Percentiles rank a stretch among this genome's conserved stretches.
Evolutionary conservation across 768 basidiomycete genomes (phyloP).

Genomic region (Amanita rimosa): DNA sequence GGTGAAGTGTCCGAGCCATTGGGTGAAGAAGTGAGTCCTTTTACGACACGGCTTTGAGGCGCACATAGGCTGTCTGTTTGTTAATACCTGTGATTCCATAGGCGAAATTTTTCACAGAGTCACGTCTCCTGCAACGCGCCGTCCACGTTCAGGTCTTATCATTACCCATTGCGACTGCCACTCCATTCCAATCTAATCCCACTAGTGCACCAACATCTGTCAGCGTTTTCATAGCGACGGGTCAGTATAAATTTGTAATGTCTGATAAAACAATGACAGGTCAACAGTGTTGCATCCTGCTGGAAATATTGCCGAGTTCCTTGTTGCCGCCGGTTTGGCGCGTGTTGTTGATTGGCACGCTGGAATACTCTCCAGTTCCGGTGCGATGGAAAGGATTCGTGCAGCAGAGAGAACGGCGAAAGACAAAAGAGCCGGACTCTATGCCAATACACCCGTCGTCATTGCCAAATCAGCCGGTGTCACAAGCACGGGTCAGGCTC

Average conservation of each 20-base stretch:
- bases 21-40: slow-evolving; percentile 71
- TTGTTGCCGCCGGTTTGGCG: slow-evolving; percentile 77
- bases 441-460: slow-evolving; percentile 38
- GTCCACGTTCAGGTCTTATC: slow-evolving; percentile 75
- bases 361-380: slow-evolving; percentile 76
- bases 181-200: slow-evolving; percentile 63
- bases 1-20: slow-evolving; percentile 74
- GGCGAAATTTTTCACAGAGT: slow-evolving; percentile 94
- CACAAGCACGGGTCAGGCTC: slow-evolving; percentile 28
- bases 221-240: slow-evolving; percentile 83
- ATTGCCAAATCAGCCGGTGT: slow-evolving; percentile 37
- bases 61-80: slow-evolving; percentile 6
- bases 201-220: slow-evolving; percentile 51
- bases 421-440: slow-evolving; percentile 60
- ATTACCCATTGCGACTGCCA: slow-evolving; percentile 65
- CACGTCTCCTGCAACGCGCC: slow-evolving; percentile 66
- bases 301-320: slow-evolving; percentile 88
- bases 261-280: slow-evolving; percentile 5
- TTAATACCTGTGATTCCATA: slow-evolving; percentile 20
- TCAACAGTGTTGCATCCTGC: slow-evolving; percentile 73
- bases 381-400: slow-evolving; percentile 82
- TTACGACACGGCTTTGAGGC: not conserved
- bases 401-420: slow-evolving; percentile 75
- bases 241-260: slow-evolving; percentile 22
- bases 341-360: slow-evolving; percentile 97